Evolutionary conservation across 2,329 filamentous ascomycete species (phyloP), one percentile per base, ranked within the genome.

Genomic region (Arthroderma uncinatum): DNA sequence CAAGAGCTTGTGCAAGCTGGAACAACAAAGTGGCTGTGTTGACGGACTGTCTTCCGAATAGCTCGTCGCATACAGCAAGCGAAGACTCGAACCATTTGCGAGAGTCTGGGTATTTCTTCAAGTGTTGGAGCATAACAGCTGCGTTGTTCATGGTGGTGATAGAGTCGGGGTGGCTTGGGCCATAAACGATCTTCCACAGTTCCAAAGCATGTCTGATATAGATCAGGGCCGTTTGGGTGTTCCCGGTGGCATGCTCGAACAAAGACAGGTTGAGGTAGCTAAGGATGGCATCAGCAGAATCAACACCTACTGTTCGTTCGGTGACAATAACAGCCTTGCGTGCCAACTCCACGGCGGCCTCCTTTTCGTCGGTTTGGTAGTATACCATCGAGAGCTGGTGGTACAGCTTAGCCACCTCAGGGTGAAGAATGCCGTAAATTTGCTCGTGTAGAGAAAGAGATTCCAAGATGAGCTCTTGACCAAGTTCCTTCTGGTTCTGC

Each of bases 101-200:
- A 48, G 92, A 97, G 73, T 95, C 89, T 65, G 92, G 86, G 76
- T 95, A 98, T 60, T 87, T 85, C 78, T 97, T 95, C 65, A 96
- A 81, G 57, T 90, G 85, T 74, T 98, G 93, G 58, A 98, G 83
- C 93, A 98, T 98, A 59, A 98, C 93, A 6, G 93, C 93, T 19
- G 89, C 92, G 68, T 98, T 98, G 81, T 97, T 98, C 74, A 97
- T 86, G 14, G 93, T 97, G 7, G 94, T 98, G 73, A 98, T 96
- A 7, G 90, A 95, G 74, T 98, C 93, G 2, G 93, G 93, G 73
- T 98, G 93, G 66, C 89, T 87, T 30, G 86, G 78, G 33, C 93
- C 93, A 69, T 96, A 98, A 66, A 97, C 92, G 65, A 97, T 82
- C 78, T 95, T 96, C 92, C 92, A 97, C 61, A 98, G 79, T 69